phyloP scores from a whole-genome alignment of 1,284 basidiomycete species.

The Cerioporus squamosus region DNA sequence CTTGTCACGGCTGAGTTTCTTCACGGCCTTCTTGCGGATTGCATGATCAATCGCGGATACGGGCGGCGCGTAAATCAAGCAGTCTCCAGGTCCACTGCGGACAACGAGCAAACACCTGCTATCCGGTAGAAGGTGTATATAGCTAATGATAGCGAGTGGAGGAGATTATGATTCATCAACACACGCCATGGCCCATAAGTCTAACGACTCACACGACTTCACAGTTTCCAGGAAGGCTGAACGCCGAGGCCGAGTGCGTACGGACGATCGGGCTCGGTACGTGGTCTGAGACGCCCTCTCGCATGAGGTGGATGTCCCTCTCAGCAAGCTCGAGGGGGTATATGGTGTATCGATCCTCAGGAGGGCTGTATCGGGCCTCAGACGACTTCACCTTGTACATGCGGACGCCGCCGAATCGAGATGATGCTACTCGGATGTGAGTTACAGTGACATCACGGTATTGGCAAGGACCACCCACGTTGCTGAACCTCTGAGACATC shows the following conservation, averaged over 20 bases:
- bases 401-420: not conserved
- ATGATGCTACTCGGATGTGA: not conserved
- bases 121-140: no score
- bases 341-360: slow-evolving; percentile 39
- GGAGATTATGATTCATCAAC: no score
- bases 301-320: slow-evolving; percentile 46
- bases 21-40: slow-evolving; percentile 20
- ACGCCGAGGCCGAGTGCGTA: no score
- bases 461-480: no score
- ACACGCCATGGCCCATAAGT: no score
- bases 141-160: no score
- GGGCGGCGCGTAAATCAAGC: slow-evolving; percentile 45
- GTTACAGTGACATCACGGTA: no score
- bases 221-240: no score
- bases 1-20: slow-evolving; percentile 44
- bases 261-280: no score
- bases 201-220: no score
- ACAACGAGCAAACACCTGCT: no score
- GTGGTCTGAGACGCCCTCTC: slow-evolving; percentile 37
- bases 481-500: no score
- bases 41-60: slow-evolving; percentile 26
- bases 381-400: not conserved
- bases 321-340: slow-evolving; percentile 43
- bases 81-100: slow-evolving; percentile 23
- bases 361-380: slow-evolving; percentile 24